A percentile compares a stretch with the other conserved stretches of the same genome.
phyloP scores from a whole-genome alignment of 306 rosid genomes.

The Macrotyloma uniflorum region DNA sequence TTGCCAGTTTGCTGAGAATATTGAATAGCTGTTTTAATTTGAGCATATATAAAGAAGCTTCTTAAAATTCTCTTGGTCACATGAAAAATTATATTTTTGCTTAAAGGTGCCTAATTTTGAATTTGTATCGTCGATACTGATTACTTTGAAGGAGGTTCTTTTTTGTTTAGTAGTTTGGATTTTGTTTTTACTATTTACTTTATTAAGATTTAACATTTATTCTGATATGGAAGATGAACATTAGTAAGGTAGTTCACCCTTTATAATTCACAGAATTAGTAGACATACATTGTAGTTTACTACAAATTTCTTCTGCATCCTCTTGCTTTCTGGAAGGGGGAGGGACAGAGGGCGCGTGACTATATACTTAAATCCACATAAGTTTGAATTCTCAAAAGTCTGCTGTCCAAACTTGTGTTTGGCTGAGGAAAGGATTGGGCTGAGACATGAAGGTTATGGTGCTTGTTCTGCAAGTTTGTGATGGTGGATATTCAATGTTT shows the following conservation, averaged over 20 bases:
- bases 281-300: neutral
- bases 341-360: too few relatives aligned
- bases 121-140: neutral
- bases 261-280: neutral
- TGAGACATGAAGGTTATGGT: neutral
- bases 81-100: slow-evolving; percentile 1
- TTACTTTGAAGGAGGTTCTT: neutral
- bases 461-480: slow-evolving; percentile 3
- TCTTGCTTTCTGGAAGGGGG: too few relatives aligned
- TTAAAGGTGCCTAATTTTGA: slow-evolving; percentile 23
- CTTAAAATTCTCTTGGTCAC: slow-evolving; percentile 18
- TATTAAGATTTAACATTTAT: slow-evolving; percentile 2
- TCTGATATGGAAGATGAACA: slow-evolving; percentile 11
- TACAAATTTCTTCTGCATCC: too few relatives aligned
- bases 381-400: too few relatives aligned
- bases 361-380: too few relatives aligned
- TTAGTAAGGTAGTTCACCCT: neutral
- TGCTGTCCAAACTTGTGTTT: too few relatives aligned
- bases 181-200: neutral
- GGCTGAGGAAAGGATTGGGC: neutral
- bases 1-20: neutral
- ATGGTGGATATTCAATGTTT: neutral
- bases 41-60: neutral
- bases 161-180: neutral
- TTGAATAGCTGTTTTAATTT: slow-evolving; percentile 20